These are phyloP conservation scores for Anacardium occidentale DNA, from an alignment of 345 rosid genomes.

Conservation along the genomic window DNA sequence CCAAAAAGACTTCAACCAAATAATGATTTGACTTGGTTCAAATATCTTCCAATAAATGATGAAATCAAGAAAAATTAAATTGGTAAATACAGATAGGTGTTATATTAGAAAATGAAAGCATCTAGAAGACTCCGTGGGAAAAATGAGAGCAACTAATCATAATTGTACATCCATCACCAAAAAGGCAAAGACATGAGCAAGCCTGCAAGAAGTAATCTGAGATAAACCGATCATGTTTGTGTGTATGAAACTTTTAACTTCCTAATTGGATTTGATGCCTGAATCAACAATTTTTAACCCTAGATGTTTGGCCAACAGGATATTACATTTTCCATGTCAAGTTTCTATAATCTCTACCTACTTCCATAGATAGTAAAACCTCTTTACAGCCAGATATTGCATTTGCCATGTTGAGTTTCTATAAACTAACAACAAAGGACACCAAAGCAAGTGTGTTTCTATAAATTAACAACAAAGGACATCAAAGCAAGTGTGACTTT, in stretches of 20 bases:
- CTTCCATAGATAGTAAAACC: background rate
- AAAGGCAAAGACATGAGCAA: background rate
- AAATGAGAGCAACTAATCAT: background rate
- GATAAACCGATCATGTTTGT: no score
- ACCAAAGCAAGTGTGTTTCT: no score
- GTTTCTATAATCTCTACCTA: background rate
- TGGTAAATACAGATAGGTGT: background rate
- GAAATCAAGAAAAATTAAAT: background rate
- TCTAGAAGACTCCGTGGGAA: background rate
- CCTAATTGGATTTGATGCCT: background rate
- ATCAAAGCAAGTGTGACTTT: conserved; percentile 1
- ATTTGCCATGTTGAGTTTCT: conserved; percentile 1
- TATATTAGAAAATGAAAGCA: background rate
- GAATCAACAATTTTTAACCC: background rate
- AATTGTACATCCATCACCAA: background rate
- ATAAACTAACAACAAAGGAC: conserved; percentile 6
- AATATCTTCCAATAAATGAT: background rate
- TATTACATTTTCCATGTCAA: conserved; percentile 7
- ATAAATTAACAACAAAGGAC: no score
- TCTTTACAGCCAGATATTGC: background rate
- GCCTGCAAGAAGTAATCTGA: background rate
- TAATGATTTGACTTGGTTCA: background rate
- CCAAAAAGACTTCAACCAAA: background rate
- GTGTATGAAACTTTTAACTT: background rate
- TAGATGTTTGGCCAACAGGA: background rate